Evolutionary conservation across 768 basidiomycete genomes (phyloP), one percentile per base, ranked within the genome.

Genomic region (Suillus luteus): DNA sequence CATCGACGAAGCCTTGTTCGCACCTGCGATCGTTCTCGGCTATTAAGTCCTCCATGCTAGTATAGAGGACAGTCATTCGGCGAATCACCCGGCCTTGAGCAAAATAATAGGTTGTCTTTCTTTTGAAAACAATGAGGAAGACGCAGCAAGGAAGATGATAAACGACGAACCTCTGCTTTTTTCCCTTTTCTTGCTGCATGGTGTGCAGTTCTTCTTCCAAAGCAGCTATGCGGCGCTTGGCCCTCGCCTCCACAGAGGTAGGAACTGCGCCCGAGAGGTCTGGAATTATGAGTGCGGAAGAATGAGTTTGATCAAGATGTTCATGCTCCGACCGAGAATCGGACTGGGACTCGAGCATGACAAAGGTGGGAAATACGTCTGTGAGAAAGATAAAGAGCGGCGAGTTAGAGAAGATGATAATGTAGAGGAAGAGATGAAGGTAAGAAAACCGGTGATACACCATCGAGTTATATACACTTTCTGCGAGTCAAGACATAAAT

Each of bases 21-120:
- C 11, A 37, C 12, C 57, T 33, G 57, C 57, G 37, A 38, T 59
- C 57, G 27, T 59, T 33, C 27, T 59, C 19, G 12, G 14, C 57
- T 14, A 59, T 38, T 15, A 59, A 12, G 11, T 59, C 19, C 14
- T 38, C 57, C 7, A 59, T 0, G 57, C 6, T 38, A 11, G 37
- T 41, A 8, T 14, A 33, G 6, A 59, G 24, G 5, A 24, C 12
- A 11, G n/a, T 6, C 24, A 59, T 24, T 5, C 57, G 19, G 33
- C 37, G 57, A 41, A 59, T 41, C 6, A 12, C 57, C 14, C 57
- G 9, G 6, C 57, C 57, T 24, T 38, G 57, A 12, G 37, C 24
- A 41, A 59, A 37, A 15, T 22, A 31, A 12, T 31, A 55, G 24
- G 54, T 38, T 12, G 15, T 38, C 54, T 59, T 41, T 37, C 31